phyloP scores from a whole-genome alignment of 2,329 filamentous ascomycete genomes.

The Aureobasidium leucospermi region DNA sequence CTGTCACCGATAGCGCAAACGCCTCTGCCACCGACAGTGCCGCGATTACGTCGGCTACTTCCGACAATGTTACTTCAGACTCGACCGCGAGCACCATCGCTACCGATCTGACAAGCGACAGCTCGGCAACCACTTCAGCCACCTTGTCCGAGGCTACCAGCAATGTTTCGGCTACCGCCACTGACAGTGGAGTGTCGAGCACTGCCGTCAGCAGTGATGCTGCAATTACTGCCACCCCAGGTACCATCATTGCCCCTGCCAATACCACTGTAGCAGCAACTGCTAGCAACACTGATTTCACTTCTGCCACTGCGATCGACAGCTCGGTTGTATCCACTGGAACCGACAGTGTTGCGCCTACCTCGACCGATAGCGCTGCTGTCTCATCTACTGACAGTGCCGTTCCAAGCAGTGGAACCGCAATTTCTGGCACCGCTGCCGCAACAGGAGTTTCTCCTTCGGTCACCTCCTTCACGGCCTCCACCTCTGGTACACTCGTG shows the following conservation, averaged over 20 bases:
- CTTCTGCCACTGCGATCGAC: not conserved
- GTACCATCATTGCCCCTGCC: conserved; percentile 1
- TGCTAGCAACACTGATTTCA: not conserved
- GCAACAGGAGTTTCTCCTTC: not conserved
- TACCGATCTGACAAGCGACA: not conserved
- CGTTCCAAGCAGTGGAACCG: conserved; percentile 1
- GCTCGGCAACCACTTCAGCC: not conserved
- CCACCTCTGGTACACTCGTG: conserved; percentile 18
- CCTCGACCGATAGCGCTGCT: conserved; percentile 4
- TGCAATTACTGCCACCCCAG: not conserved
- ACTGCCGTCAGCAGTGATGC: not conserved
- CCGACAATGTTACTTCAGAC: not conserved
- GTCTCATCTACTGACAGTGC: conserved; percentile 11
- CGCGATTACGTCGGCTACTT: not conserved
- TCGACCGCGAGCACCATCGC: not conserved
- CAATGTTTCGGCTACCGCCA: not conserved
- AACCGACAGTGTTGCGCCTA: not conserved
- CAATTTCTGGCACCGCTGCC: not conserved
- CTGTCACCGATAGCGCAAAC: not conserved
- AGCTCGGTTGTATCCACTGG: not conserved
- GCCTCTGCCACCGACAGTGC: not conserved
- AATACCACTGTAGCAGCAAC: not conserved
- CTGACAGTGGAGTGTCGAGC: not conserved
- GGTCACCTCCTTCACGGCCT: conserved; percentile 7
- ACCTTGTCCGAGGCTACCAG: not conserved